Evolutionary conservation across 1,139 yeast species (phyloP).

Genomic region (Geotrichum klebahnii): DNA sequence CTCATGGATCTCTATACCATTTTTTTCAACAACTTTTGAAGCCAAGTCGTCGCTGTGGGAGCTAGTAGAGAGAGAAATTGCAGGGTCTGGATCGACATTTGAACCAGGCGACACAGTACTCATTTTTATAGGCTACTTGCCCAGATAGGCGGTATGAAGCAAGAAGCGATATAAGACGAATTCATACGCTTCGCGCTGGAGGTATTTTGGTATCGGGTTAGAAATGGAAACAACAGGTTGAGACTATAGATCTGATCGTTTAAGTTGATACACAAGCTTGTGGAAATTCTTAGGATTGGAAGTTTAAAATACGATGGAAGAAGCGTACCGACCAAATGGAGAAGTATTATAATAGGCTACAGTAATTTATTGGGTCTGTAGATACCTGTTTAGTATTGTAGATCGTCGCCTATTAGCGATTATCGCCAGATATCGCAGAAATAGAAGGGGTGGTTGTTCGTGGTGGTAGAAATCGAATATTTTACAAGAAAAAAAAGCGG

Average conservation of each 20-base stretch:
- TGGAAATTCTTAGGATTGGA: too few relatives aligned
- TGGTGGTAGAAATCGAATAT: slow-evolving; percentile 3
- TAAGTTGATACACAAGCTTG: too few relatives aligned
- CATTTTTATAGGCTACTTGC: slow-evolving; percentile 6
- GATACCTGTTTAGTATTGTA: too few relatives aligned
- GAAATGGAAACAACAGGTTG: background rate
- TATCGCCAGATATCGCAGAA: background rate
- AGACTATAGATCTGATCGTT: too few relatives aligned
- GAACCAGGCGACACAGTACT: slow-evolving; percentile 10
- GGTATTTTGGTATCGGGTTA: background rate
- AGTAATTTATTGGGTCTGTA: too few relatives aligned
- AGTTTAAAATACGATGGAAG: too few relatives aligned
- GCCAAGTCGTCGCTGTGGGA: background rate
- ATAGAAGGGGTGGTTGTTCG: background rate
- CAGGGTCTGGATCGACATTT: background rate
- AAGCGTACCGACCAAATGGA: too few relatives aligned
- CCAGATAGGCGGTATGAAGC: background rate
- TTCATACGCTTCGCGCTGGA: slow-evolving; percentile 9
- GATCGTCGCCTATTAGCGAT: background rate
- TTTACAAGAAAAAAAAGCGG: background rate
- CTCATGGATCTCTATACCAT: background rate
- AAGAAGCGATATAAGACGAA: background rate
- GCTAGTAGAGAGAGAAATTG: background rate
- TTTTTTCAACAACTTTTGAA: background rate
- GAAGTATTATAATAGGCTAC: too few relatives aligned